Evolutionary conservation across 257 asterid species (phyloP).

Genomic region (Striga asiatica): DNA sequence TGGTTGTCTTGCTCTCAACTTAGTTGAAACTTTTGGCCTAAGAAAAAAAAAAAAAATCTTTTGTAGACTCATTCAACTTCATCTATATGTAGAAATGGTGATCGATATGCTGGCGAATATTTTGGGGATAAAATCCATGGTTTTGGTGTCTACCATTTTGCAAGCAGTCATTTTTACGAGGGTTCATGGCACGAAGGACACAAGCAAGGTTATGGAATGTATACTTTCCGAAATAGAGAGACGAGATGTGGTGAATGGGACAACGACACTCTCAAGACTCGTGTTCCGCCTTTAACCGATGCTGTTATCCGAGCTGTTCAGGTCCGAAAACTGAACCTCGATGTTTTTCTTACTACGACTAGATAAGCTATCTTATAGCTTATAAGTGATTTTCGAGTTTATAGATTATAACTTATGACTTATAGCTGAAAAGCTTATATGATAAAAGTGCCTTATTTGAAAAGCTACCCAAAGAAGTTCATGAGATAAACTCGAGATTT

Average conservation of each 20-base stretch:
- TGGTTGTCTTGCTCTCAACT: too few relatives aligned
- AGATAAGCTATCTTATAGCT: too few relatives aligned
- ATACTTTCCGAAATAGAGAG: slow-evolving; percentile 44
- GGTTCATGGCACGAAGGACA: slow-evolving; percentile 67
- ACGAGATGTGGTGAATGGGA: slow-evolving; percentile 50
- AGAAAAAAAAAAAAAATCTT: background rate
- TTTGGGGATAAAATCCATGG: slow-evolving; percentile 59
- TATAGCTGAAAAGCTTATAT: too few relatives aligned
- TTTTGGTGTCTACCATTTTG: too few relatives aligned
- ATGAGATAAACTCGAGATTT: too few relatives aligned
- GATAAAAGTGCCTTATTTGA: too few relatives aligned
- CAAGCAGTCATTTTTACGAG: slow-evolving; percentile 46
- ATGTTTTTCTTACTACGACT: too few relatives aligned
- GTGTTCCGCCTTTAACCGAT: slow-evolving; percentile 7
- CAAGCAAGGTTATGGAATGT: slow-evolving; percentile 48
- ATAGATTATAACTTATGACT: too few relatives aligned
- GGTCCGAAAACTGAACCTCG: too few relatives aligned
- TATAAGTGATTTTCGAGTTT: too few relatives aligned
- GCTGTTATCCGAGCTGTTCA: slow-evolving; percentile 33
- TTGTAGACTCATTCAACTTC: slow-evolving; percentile 3
- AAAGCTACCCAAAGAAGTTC: too few relatives aligned
- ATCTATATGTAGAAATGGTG: slow-evolving; percentile 38
- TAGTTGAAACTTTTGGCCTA: too few relatives aligned
- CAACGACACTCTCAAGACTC: slow-evolving; percentile 25
- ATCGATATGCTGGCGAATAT: slow-evolving; percentile 50